Evolutionary conservation across 73 alveolate genomes (phyloP).

Genomic region (Durusdinium trenchii): DNA sequence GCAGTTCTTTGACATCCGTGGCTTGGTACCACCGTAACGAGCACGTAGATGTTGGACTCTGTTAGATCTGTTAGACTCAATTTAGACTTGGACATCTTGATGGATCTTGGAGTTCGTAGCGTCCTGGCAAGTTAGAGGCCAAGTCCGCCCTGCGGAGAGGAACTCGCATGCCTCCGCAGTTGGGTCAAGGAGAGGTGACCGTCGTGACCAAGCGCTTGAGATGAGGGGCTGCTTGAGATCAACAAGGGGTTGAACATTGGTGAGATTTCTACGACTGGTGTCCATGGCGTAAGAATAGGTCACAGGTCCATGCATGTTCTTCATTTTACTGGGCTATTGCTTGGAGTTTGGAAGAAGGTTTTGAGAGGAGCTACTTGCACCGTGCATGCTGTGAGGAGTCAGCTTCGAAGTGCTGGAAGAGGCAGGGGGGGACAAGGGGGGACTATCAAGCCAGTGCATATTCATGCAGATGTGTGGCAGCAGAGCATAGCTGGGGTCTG

Average conservation of each 20-base stretch:
- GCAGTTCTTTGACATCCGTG: conserved; percentile 17
- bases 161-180: not conserved
- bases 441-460: no score
- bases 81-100: not conserved
- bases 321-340: no score
- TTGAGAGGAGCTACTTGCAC: no score
- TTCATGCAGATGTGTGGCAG: no score
- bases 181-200: not conserved
- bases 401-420: no score
- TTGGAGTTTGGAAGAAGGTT: no score
- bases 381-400: not conserved
- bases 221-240: not conserved
- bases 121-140: not conserved
- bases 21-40: not conserved
- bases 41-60: not conserved
- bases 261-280: no score
- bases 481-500: not conserved
- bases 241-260: no score
- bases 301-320: no score
- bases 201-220: not conserved
- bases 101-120: not conserved
- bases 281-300: no score
- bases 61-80: no score
- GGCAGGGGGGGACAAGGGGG: no score
- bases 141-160: conserved; percentile 12